Evolutionary conservation across 2,329 filamentous ascomycete genomes (phyloP).

Genomic region (Escovopsis sp.): DNA sequence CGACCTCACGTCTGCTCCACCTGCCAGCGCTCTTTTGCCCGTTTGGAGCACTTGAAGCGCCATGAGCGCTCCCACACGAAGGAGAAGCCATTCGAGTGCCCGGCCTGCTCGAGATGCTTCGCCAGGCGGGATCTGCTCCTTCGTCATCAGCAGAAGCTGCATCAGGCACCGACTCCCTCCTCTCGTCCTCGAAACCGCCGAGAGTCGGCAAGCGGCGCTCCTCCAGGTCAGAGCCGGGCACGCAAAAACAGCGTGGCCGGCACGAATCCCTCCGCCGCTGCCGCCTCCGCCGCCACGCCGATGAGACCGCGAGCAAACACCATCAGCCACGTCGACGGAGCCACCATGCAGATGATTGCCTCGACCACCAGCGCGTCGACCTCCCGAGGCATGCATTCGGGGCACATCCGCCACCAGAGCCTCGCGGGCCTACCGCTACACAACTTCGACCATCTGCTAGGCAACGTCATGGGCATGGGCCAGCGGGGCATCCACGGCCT

Average conservation of each 20-base stretch:
- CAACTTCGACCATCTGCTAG: constrained; percentile 47
- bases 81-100: constrained; percentile 96
- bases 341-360: constrained; percentile 58
- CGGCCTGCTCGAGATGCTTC: constrained; percentile 88
- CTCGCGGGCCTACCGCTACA: constrained; percentile 52
- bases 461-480: constrained; percentile 54
- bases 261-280: constrained; percentile 24
- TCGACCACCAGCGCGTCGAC: constrained; percentile 37
- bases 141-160: constrained; percentile 95
- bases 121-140: constrained; percentile 82
- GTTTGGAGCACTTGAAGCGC: constrained; percentile 89
- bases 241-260: constrained; percentile 85
- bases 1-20: constrained; percentile 87
- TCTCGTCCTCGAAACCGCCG: constrained; percentile 75
- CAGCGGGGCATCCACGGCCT: constrained; percentile 57
- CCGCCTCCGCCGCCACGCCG: constrained; percentile 32
- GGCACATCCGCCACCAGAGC: constrained; percentile 60
- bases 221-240: constrained; percentile 54
- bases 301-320: constrained; percentile 91
- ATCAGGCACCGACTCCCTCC: constrained; percentile 81
- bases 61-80: constrained; percentile 98
- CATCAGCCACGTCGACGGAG: constrained; percentile 79
- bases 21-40: constrained; percentile 82
- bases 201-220: constrained; percentile 69
- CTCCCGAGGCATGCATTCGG: constrained; percentile 33